Percentiles rank a stretch among this genome's conserved stretches.
These are phyloP conservation scores for Herpetomonas muscarum DNA, from an alignment of 208 protist genomes.

Conservation along the genomic window DNA sequence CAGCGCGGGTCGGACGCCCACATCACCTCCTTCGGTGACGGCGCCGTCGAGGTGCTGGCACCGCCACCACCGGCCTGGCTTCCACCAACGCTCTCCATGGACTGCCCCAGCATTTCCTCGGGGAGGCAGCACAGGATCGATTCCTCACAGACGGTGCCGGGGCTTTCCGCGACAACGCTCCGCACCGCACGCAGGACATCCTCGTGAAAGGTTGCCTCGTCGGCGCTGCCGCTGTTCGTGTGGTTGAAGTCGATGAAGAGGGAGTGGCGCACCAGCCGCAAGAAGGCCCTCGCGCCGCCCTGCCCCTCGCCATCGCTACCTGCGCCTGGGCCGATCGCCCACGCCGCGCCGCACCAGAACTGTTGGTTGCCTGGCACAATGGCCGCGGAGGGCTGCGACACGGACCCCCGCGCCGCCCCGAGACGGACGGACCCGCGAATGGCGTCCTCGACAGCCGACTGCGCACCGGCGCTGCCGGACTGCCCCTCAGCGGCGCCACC, in stretches of 20 bases:
- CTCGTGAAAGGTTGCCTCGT: constrained; percentile 43
- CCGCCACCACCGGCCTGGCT: no score
- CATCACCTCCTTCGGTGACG: background rate
- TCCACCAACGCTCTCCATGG: no score
- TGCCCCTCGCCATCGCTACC: no score
- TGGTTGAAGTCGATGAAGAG: constrained; percentile 74
- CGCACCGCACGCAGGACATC: constrained; percentile 48
- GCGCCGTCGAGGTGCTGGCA: background rate
- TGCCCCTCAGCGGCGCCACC: no score
- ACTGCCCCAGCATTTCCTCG: constrained; percentile 5
- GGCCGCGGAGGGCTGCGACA: background rate
- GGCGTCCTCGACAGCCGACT: no score
- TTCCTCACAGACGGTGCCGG: constrained; percentile 58
- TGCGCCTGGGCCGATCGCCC: constrained; percentile 21
- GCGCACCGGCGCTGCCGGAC: no score
- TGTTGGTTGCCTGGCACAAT: constrained; percentile 9
- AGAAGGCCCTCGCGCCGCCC: constrained; percentile 37
- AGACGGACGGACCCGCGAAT: no score
- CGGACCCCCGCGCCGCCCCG: no score
- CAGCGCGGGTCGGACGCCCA: background rate
- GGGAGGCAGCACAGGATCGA: constrained; percentile 44
- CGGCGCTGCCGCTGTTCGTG: constrained; percentile 7
- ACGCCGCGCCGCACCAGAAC: constrained; percentile 28
- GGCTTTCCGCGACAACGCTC: constrained; percentile 54
- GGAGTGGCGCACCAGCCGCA: constrained; percentile 75